Evolutionary conservation across 371 early-diverging fungal genomes (phyloP).

Genomic region (Mortierella polycephala): DNA sequence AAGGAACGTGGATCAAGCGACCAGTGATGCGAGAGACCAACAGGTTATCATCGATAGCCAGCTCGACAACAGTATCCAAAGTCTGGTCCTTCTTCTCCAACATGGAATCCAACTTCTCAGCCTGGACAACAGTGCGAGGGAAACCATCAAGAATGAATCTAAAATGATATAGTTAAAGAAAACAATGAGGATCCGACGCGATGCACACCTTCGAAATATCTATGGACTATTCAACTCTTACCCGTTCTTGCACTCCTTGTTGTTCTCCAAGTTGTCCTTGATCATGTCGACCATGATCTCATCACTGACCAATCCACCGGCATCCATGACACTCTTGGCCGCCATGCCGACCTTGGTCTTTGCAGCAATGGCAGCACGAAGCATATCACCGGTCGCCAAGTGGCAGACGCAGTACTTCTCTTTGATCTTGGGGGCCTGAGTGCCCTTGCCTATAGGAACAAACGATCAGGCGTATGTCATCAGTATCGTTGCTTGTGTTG

Average conservation of each 20-base stretch:
- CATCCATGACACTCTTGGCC: slow-evolving; percentile 98
- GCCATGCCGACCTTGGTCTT: slow-evolving; percentile 93
- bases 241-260: slow-evolving; percentile 94
- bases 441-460: slow-evolving; percentile 89
- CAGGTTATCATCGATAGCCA: slow-evolving; percentile 93
- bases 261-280: slow-evolving; percentile 91
- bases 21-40: slow-evolving; percentile 97
- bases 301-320: slow-evolving; percentile 97
- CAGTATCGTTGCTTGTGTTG: no score
- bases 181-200: neutral
- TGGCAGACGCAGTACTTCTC: slow-evolving; percentile 96
- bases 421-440: slow-evolving; percentile 96
- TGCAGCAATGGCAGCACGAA: slow-evolving; percentile 95
- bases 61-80: slow-evolving; percentile 93
- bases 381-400: slow-evolving; percentile 99
- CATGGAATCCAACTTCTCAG: slow-evolving; percentile 98
- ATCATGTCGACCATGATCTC: slow-evolving; percentile 98
- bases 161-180: neutral
- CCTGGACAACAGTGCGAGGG: slow-evolving; percentile 99
- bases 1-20: slow-evolving; percentile 92
- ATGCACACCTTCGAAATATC: neutral
- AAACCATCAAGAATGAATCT: slow-evolving; percentile 99
- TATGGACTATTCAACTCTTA: slow-evolving; percentile 28
- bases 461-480: no score
- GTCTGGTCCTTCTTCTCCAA: slow-evolving; percentile 82